phyloP scores from a whole-genome alignment of 495 filamentous ascomycete species.

The Cercophora sp. region DNA sequence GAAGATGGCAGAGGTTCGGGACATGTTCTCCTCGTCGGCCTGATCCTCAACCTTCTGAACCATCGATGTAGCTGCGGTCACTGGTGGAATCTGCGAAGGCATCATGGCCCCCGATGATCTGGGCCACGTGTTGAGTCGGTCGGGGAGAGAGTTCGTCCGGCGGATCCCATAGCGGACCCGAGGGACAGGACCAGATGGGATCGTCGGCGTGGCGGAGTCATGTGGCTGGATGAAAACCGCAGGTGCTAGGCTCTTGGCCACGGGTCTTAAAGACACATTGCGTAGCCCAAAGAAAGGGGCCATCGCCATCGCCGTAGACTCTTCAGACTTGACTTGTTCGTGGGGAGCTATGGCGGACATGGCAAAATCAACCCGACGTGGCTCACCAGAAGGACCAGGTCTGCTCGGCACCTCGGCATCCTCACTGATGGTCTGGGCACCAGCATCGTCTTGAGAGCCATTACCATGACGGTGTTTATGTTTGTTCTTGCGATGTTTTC shows the following conservation, averaged over 20 bases:
- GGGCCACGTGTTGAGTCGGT: conserved; percentile 55
- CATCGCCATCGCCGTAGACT: conserved; percentile 16
- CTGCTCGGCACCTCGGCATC: conserved; percentile 17
- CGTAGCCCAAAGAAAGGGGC: conserved; percentile 41
- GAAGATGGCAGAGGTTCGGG: conserved; percentile 67
- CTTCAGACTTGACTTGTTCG: conserved; percentile 32
- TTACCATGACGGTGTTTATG: conserved; percentile 15
- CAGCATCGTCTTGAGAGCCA: conserved; percentile 21
- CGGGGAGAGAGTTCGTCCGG: conserved; percentile 75
- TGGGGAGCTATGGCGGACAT: conserved; percentile 16
- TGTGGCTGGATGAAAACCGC: conserved; percentile 39
- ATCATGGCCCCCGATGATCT: conserved; percentile 39
- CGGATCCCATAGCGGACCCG: conserved; percentile 60
- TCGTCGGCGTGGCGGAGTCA: conserved; percentile 17
- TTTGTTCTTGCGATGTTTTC: conserved; percentile 35
- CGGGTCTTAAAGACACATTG: conserved; percentile 36
- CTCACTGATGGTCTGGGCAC: conserved; percentile 33
- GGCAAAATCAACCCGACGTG: conserved; percentile 46
- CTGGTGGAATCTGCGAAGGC: conserved; percentile 37
- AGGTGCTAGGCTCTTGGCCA: conserved; percentile 43
- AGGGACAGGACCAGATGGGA: conserved; percentile 42
- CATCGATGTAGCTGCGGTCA: conserved; percentile 25
- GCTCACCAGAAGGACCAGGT: conserved; percentile 25
- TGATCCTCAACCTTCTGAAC: conserved; percentile 43
- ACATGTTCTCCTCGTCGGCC: conserved; percentile 58